Percentiles rank a stretch among this genome's conserved stretches.
Evolutionary conservation across 2,329 filamentous ascomycete species (phyloP).

Genomic region (Boeremia exigua): DNA sequence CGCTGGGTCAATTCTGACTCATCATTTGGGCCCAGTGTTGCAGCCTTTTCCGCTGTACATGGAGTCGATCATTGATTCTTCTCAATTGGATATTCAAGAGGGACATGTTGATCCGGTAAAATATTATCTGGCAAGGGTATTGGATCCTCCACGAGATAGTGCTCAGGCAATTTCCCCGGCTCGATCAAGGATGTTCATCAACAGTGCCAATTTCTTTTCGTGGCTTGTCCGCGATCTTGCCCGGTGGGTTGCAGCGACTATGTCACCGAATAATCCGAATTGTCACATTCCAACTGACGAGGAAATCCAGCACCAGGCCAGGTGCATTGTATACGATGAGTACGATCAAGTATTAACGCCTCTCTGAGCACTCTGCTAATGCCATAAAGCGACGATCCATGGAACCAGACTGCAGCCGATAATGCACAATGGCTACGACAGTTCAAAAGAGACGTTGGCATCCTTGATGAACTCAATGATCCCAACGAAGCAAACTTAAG

Average conservation of each 20-base stretch:
- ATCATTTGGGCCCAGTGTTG: constrained; percentile 1
- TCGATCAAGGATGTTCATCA: constrained; percentile 16
- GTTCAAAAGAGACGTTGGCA: constrained; percentile 37
- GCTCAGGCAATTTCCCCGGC: constrained; percentile 1
- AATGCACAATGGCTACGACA: constrained; percentile 38
- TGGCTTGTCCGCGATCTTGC: constrained; percentile 28
- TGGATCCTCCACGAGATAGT: not conserved
- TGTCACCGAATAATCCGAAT: constrained; percentile 32
- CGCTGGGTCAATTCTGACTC: not conserved
- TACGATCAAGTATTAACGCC: not conserved
- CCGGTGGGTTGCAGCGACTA: constrained; percentile 32
- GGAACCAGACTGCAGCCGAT: constrained; percentile 49
- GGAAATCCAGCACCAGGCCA: constrained; percentile 41
- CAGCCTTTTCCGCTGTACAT: constrained; percentile 3
- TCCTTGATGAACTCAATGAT: constrained; percentile 2
- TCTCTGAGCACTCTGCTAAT: not conserved
- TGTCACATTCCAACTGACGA: constrained; percentile 37
- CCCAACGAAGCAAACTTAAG: constrained; percentile 4
- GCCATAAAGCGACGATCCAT: constrained; percentile 35
- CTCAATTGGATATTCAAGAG: not conserved
- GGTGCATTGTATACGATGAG: constrained; percentile 41
- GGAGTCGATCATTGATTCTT: not conserved
- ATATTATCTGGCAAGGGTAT: not conserved
- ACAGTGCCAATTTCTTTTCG: constrained; percentile 20
- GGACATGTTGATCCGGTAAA: constrained; percentile 11